Evolutionary conservation across 192 early-diverging fungal species (phyloP), one percentile per base, ranked within the genome.

Genomic region (Piromyces finnis): DNA sequence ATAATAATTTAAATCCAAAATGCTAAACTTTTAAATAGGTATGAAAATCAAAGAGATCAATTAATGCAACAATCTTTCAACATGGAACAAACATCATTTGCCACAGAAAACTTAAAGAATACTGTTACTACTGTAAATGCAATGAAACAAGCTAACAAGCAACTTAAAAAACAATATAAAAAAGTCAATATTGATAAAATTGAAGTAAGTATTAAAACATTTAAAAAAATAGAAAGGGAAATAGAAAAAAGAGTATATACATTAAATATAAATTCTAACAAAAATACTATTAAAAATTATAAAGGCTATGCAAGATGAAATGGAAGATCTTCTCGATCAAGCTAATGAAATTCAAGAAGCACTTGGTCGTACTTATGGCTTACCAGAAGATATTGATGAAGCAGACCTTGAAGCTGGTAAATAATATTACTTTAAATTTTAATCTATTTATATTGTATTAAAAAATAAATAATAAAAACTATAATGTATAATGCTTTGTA

Each of bases 271-370:
- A n/a, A n/a, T n/a, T n/a, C n/a, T n/a, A n/a, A n/a, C n/a, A 35
- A 18, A 22, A n/a, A 14, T 83, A 77, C n/a, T 9, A 28, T 29
- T 28, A 27, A 12, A 13, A 22, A 2, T 80, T 27, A 15, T 15
- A 79, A 79, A 95, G 94, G 86, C 90, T 84, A 89, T 98, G 82
- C 97, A 98, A 90, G 96, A 98, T 82, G 98, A 99, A 83, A 96
- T 98, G 95, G 95, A 96, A 78, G 98, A 99, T 81, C 86, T 98
- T 80, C 84, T 99, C 87, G 98, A 97, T 78, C 94, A 95, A 83
- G 95, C 97, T 15, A 97, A 96, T 86, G 98, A 99, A 82, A 88
- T 99, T 41, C 98, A 99, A 86, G 97, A 99, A 88, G 88, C 94
- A 35, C 86, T 99, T 83, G 95, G 94, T 18, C 85, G 96, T 77